phyloP scores from a whole-genome alignment of 2,329 filamentous ascomycete genomes.

The Alternaria sp. region DNA sequence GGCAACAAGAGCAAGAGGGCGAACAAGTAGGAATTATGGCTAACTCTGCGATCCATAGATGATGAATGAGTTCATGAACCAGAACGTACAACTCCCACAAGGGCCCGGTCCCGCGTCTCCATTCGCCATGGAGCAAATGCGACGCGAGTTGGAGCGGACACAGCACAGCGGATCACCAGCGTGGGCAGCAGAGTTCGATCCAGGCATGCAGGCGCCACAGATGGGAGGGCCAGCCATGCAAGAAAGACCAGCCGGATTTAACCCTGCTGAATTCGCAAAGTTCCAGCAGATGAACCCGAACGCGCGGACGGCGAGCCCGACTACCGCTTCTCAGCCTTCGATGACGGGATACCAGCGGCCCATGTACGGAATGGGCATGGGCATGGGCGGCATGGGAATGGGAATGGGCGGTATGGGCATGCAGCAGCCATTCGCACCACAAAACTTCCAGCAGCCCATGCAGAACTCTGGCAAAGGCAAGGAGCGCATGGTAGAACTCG shows the following conservation, averaged over 20 bases:
- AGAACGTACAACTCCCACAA: constrained; percentile 67
- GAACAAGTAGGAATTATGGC: constrained; percentile 5
- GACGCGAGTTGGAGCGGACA: constrained; percentile 65
- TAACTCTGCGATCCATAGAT: constrained; percentile 63
- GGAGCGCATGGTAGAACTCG: constrained; percentile 81
- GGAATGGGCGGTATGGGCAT: constrained; percentile 57
- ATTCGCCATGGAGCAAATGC: constrained; percentile 72
- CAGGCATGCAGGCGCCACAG: constrained; percentile 64
- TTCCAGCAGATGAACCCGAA: constrained; percentile 72
- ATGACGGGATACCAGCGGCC: constrained; percentile 65
- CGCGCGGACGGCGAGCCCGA: constrained; percentile 67
- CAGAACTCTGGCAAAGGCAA: constrained; percentile 76
- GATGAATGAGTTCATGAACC: constrained; percentile 92
- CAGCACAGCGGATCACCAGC: constrained; percentile 61
- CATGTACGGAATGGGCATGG: constrained; percentile 51
- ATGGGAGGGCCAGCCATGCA: constrained; percentile 78
- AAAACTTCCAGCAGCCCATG: constrained; percentile 55
- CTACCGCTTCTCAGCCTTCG: constrained; percentile 49
- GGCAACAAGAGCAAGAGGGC: too few species aligned
- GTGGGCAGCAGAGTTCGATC: constrained; percentile 70
- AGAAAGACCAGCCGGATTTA: constrained; percentile 65
- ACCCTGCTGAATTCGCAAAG: constrained; percentile 81
- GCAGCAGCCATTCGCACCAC: constrained; percentile 50
- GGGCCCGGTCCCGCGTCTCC: constrained; percentile 60
- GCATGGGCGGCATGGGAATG: constrained; percentile 54